These are phyloP conservation scores for Chloris gayana DNA, from an alignment of 176 grass and related monocot species.

Conservation along the genomic window DNA sequence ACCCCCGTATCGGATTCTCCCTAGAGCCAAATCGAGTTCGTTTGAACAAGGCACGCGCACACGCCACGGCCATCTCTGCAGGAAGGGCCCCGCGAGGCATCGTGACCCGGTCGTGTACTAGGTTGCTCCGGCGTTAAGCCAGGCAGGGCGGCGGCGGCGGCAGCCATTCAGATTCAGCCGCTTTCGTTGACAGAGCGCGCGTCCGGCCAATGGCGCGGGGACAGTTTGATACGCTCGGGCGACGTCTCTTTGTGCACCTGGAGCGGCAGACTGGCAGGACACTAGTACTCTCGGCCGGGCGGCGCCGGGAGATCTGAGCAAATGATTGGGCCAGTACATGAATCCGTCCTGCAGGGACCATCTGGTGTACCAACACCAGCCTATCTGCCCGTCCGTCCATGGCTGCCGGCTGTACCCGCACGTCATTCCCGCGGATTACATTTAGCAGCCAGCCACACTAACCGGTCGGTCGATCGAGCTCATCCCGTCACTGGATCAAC, in stretches of 20 bases:
- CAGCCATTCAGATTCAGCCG: not conserved
- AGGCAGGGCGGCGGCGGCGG: not conserved
- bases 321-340: not conserved
- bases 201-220: not conserved
- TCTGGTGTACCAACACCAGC: too few relatives aligned
- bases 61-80: too few relatives aligned
- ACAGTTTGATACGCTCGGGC: too few relatives aligned
- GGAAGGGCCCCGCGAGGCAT: not conserved
- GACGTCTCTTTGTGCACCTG: not conserved
- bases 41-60: not conserved
- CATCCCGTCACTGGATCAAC: too few relatives aligned
- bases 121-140: conserved; percentile 16
- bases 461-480: too few relatives aligned
- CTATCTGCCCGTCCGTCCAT: conserved; percentile 3
- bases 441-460: too few relatives aligned
- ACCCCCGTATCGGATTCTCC: too few relatives aligned
- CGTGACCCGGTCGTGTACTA: not conserved
- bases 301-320: not conserved
- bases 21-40: not conserved
- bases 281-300: not conserved
- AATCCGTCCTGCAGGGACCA: not conserved
- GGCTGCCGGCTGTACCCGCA: conserved; percentile 11
- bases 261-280: not conserved
- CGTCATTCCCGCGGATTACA: too few relatives aligned
- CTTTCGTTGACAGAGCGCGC: not conserved